These are phyloP conservation scores for Claviceps fusiformis DNA, from an alignment of 2,329 filamentous ascomycete genomes.

Conservation along the genomic window DNA sequence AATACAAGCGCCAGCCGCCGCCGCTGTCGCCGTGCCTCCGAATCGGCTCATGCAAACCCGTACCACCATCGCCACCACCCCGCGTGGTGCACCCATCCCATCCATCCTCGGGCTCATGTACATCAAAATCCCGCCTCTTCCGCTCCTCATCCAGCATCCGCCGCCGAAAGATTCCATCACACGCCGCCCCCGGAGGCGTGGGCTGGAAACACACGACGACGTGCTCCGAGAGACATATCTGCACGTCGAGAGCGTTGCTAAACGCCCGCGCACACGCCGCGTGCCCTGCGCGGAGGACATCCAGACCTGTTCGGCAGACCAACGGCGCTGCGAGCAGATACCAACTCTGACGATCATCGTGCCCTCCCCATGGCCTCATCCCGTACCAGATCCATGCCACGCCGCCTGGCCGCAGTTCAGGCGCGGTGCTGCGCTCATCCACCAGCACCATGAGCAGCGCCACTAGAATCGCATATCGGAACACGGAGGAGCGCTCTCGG, in stretches of 20 bases:
- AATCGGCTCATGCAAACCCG: not conserved
- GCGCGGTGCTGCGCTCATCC: too few relatives aligned
- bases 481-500: not conserved
- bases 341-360: too few relatives aligned
- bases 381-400: too few relatives aligned
- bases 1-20: not conserved
- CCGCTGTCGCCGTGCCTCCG: not conserved
- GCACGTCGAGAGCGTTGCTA: not conserved
- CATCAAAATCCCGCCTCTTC: not conserved
- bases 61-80: not conserved
- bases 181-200: not conserved
- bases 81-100: not conserved
- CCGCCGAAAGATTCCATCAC: not conserved
- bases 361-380: too few relatives aligned
- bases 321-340: too few relatives aligned
- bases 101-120: not conserved
- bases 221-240: not conserved
- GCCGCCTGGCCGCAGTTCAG: too few relatives aligned
- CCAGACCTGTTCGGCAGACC: too few relatives aligned
- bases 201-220: not conserved
- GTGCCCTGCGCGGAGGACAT: not conserved
- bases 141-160: not conserved
- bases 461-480: not conserved
- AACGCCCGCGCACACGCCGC: not conserved
- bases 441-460: too few relatives aligned